Percentiles rank a stretch among this genome's conserved stretches.
Conservation (phyloP, 768 basidiomycete species). For the Tubosaeta sp. region DNA sequence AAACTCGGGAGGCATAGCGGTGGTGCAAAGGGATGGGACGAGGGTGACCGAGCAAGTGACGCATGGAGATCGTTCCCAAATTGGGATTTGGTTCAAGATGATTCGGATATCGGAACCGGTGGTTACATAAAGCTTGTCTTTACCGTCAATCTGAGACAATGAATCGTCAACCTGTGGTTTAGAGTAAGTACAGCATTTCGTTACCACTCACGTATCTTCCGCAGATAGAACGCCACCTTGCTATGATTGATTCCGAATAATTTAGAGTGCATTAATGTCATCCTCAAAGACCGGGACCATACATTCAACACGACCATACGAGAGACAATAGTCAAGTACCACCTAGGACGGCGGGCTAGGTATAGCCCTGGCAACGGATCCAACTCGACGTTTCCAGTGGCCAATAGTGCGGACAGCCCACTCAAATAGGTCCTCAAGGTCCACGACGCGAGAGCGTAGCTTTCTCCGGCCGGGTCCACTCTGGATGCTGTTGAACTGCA, state of each 20-base stretch:
- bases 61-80: neutral
- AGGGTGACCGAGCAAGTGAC: conserved; percentile 6
- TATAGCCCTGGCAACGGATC: conserved; percentile 9
- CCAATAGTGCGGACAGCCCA: conserved; percentile 2
- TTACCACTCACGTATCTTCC: no score
- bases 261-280: no score
- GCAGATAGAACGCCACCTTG: no score
- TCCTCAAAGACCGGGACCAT: no score
- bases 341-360: neutral
- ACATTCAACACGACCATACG: neutral
- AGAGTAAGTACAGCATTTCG: no score
- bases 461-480: conserved; percentile 10
- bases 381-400: conserved; percentile 25
- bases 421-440: conserved; percentile 6
- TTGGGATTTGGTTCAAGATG: no score
- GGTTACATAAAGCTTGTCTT: no score
- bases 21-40: neutral
- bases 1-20: neutral
- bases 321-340: neutral
- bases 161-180: no score
- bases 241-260: no score
- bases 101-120: no score
- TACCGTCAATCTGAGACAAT: no score
- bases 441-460: conserved; percentile 28
- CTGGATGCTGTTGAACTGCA: no score